These are phyloP conservation scores for Harrya chromipes DNA, from an alignment of 768 basidiomycete species.

Conservation along the genomic window DNA sequence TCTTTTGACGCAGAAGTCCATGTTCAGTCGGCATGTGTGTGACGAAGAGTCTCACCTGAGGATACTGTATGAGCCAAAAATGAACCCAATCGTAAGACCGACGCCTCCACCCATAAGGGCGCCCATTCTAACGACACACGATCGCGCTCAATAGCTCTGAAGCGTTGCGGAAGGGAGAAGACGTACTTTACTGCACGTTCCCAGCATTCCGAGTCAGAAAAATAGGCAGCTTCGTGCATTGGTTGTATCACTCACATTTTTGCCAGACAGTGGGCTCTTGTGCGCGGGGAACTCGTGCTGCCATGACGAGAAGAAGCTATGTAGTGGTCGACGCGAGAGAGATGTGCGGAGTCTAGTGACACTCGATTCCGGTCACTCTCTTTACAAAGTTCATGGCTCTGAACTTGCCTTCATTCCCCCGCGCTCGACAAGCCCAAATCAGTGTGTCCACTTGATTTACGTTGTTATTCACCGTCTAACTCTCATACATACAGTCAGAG, in stretches of 20 bases:
- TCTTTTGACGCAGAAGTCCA: conserved; percentile 37
- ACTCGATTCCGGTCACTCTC: conserved; percentile 2
- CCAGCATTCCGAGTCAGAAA: conserved; percentile 11
- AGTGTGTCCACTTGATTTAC: conserved; percentile 47
- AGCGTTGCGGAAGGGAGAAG: not conserved
- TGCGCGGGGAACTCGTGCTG: conserved; percentile 34
- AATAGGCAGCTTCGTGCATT: not conserved
- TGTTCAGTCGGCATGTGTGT: conserved; percentile 5
- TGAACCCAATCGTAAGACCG: conserved; percentile 94
- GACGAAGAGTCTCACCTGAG: conserved; percentile 57
- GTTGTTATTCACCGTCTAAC: conserved; percentile 4
- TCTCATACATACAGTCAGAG: conserved; percentile 54
- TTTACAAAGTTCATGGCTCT: conserved; percentile 13
- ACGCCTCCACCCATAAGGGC: conserved; percentile 92
- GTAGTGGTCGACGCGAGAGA: not conserved
- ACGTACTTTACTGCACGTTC: conserved; percentile 56
- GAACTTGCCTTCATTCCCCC: conserved; percentile 55
- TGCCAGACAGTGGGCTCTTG: conserved; percentile 70
- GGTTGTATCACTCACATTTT: conserved; percentile 53
- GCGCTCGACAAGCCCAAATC: conserved; percentile 82
- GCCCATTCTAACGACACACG: conserved; percentile 65
- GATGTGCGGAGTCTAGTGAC: not conserved
- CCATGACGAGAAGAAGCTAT: conserved; percentile 17
- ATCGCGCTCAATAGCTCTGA: conserved; percentile 5
- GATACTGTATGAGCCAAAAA: conserved; percentile 93